These are phyloP conservation scores for Wickerhamomyces queroliae DNA, from an alignment of 805 yeast species.

Conservation along the genomic window DNA sequence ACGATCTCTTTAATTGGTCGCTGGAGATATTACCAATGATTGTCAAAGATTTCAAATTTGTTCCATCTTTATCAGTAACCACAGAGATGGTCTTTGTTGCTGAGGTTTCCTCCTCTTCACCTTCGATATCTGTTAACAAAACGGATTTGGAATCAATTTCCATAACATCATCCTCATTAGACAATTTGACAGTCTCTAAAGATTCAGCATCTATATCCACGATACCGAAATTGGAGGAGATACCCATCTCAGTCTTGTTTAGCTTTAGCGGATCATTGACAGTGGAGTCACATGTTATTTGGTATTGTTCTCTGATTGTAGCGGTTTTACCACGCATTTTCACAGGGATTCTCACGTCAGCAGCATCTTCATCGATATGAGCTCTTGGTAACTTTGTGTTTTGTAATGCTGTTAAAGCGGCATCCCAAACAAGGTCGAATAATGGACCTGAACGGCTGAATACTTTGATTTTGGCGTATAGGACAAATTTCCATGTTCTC, in stretches of 20 bases:
- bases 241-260: conserved; percentile 32
- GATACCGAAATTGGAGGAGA: conserved; percentile 53
- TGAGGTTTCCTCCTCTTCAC: conserved; percentile 73
- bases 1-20: conserved; percentile 40
- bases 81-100: conserved; percentile 48
- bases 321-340: conserved; percentile 47
- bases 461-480: conserved; percentile 70
- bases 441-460: conserved; percentile 80
- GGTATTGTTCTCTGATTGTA: conserved; percentile 40
- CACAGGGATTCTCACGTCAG: conserved; percentile 44
- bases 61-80: conserved; percentile 26
- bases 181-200: conserved; percentile 21
- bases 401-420: conserved; percentile 57
- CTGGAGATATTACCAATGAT: conserved; percentile 45
- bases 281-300: conserved; percentile 50
- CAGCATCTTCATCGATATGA: conserved; percentile 57
- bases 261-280: conserved; percentile 33
- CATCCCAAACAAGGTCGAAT: conserved; percentile 69
- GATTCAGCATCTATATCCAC: conserved; percentile 36
- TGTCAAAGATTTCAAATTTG: conserved; percentile 36
- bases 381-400: conserved; percentile 61
- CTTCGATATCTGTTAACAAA: conserved; percentile 71
- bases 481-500: conserved; percentile 47
- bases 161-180: conserved; percentile 28
- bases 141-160: conserved; percentile 29